A percentile compares a stretch with the other conserved stretches of the same genome.
phyloP scores from a whole-genome alignment of 129 eudicot species.

The Deinandra increscens region DNA sequence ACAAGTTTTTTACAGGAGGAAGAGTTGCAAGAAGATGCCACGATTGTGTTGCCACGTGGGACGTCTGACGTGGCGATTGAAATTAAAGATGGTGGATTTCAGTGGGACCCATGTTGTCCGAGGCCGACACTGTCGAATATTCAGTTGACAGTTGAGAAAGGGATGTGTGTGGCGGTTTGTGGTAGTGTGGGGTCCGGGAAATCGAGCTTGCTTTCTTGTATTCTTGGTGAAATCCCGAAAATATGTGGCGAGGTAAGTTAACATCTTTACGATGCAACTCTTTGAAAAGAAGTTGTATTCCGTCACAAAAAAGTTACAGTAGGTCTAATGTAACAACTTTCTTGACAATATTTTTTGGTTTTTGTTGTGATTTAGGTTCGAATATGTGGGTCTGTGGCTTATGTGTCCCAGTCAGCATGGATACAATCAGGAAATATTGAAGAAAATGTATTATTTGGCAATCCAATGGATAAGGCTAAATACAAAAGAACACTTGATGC shows the following conservation, averaged over 20 bases:
- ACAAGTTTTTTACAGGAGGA: slow-evolving; percentile 61
- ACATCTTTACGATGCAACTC: too few species aligned
- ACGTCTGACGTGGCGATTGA: slow-evolving; percentile 69
- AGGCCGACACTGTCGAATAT: slow-evolving; percentile 62
- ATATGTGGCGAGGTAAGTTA: slow-evolving; percentile 82
- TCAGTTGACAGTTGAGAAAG: slow-evolving; percentile 57
- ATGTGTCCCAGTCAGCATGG: slow-evolving; percentile 98
- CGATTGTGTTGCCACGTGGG: slow-evolving; percentile 52
- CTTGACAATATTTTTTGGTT: too few species aligned
- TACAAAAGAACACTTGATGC: slow-evolving; percentile 70
- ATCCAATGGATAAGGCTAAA: slow-evolving; percentile 84
- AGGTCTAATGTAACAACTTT: too few species aligned
- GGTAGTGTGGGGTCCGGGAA: slow-evolving; percentile 93
- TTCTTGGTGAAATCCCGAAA: slow-evolving; percentile 96
- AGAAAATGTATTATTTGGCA: slow-evolving; percentile 84
- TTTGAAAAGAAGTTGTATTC: too few species aligned
- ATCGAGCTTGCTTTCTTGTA: slow-evolving; percentile 84
- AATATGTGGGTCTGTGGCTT: slow-evolving; percentile 85
- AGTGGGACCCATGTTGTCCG: slow-evolving; percentile 70
- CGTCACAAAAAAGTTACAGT: too few species aligned
- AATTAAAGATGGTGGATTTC: slow-evolving; percentile 63
- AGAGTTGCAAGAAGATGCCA: slow-evolving; percentile 74
- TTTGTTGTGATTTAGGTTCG: slow-evolving; percentile 49
- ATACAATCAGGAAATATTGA: slow-evolving; percentile 91
- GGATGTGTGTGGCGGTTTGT: slow-evolving; percentile 90